Evolutionary conservation across 208 protist genomes (phyloP), one percentile per base, ranked within the genome.

Genomic region (Acanthamoeba triangularis): DNA sequence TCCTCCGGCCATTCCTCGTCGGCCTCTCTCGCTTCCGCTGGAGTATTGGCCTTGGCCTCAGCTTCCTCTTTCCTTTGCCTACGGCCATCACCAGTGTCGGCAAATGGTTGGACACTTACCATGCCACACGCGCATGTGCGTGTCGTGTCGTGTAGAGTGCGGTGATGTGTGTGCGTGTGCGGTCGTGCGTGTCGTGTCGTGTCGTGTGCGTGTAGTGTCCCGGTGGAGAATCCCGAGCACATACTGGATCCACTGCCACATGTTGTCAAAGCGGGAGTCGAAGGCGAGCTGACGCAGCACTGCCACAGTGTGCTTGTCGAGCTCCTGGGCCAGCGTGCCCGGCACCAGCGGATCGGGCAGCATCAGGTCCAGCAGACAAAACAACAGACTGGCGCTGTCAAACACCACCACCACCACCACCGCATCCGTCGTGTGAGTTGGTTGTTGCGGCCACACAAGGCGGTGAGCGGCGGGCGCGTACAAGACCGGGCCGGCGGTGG

Each of bases 241-340:
- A 28, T 69, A 69, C 63, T 69, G 63, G n/a, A 69, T 69, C 63
- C 63, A 69, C n/a, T 69, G 63, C 63, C 63, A 69, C n/a, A 69
- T 25, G 35, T 30, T 69, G 28, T 69, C 63, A 33, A 69, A 69
- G 63, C 63, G 63, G 63, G 63, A 69, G 28, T 69, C 63, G n/a
- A 69, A 69, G 63, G 63, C 63, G 63, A 69, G 63, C 63, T 69
- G 63, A 69, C 63, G 63, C 63, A 69, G n/a, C 63, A 69, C 63
- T 69, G 63, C n/a, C 63, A 4, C 63, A 5, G 28, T 35, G 14
- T 69, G 63, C 14, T 69, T 35, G 63, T 69, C n/a, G 63, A 69
- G 63, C 63, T 69, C 63, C 63, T 69, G 28, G 2, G 28, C 63
- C 63, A 69, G 63, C 18, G 63, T 69, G 0, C 63, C 63, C 28